Conservation (phyloP, 345 rosid genomes). For the Linum tenue region DNA sequence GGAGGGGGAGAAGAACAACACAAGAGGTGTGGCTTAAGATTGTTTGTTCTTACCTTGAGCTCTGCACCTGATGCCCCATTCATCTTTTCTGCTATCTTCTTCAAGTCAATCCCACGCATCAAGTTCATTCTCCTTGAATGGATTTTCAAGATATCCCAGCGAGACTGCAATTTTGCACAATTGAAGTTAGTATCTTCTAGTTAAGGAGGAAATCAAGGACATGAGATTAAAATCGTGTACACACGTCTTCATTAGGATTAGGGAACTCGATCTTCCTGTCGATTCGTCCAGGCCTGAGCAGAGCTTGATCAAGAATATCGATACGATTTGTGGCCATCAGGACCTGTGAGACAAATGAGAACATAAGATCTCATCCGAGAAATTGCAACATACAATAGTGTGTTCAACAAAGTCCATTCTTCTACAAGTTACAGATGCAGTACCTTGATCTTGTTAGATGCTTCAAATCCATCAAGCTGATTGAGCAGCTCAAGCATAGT, state of each 20-base stretch:
- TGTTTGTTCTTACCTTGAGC: slow-evolving; percentile 52
- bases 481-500: slow-evolving; percentile 25
- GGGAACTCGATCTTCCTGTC: too few species aligned
- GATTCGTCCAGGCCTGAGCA: too few species aligned
- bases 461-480: too few species aligned
- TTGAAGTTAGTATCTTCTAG: background rate
- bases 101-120: slow-evolving; percentile 96
- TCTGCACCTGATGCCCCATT: slow-evolving; percentile 99
- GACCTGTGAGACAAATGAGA: slow-evolving; percentile 40
- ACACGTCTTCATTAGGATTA: slow-evolving; percentile 79
- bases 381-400: background rate
- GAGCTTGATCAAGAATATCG: slow-evolving; percentile 72
- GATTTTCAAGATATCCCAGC: slow-evolving; percentile 80
- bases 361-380: background rate
- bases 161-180: slow-evolving; percentile 50
- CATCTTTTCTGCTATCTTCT: slow-evolving; percentile 27
- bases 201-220: background rate
- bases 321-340: slow-evolving; percentile 97
- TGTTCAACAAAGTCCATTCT: background rate
- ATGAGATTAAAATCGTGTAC: too few species aligned
- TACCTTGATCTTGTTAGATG: too few species aligned
- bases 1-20: background rate
- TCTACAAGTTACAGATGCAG: background rate
- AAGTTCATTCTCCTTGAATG: slow-evolving; percentile 95
- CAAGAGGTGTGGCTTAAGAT: background rate